Evolutionary conservation across 805 yeast genomes (phyloP).

Genomic region (Komagataella mondaviorum): DNA sequence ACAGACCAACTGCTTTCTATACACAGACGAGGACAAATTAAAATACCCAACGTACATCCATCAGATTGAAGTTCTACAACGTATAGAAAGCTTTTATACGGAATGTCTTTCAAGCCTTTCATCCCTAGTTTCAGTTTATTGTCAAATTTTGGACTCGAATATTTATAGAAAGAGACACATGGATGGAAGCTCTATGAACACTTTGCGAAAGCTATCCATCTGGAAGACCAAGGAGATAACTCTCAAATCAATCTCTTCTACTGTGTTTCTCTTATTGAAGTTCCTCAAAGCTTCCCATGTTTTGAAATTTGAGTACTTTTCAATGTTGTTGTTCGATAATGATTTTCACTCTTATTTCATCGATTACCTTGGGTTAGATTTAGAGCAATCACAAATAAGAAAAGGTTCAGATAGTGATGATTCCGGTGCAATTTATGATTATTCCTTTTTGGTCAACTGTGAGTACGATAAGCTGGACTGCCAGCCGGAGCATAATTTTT

Average conservation of each 20-base stretch:
- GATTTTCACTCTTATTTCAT: slow-evolving; percentile 31
- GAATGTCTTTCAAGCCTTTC: slow-evolving; percentile 39
- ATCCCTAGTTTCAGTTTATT: slow-evolving; percentile 48
- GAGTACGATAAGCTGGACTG: slow-evolving; percentile 16
- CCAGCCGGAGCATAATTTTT: slow-evolving; percentile 13
- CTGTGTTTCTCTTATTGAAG: slow-evolving; percentile 36
- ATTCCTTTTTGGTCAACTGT: slow-evolving; percentile 11
- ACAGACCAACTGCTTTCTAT: slow-evolving; percentile 4
- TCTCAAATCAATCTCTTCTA: slow-evolving; percentile 42
- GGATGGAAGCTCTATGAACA: slow-evolving; percentile 8
- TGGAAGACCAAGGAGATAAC: slow-evolving; percentile 48
- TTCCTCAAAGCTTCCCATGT: slow-evolving; percentile 79
- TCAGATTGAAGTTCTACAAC: slow-evolving; percentile 27
- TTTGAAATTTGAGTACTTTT: slow-evolving; percentile 63
- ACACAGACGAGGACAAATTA: slow-evolving; percentile 13
- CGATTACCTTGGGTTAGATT: slow-evolving; percentile 17
- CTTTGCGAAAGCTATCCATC: slow-evolving; percentile 28
- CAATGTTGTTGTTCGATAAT: slow-evolving; percentile 63
- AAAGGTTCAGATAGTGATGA: slow-evolving; percentile 9
- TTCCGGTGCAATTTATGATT: background rate
- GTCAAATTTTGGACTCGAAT: slow-evolving; percentile 50
- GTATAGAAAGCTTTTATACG: slow-evolving; percentile 50
- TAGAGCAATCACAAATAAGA: slow-evolving; percentile 11
- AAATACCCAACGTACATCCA: slow-evolving; percentile 21
- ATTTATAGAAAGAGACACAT: slow-evolving; percentile 11